Percentiles rank a stretch among this genome's conserved stretches.
Conservation (phyloP, 139 green algal genomes). For the Haematococcus lacustris region DNA sequence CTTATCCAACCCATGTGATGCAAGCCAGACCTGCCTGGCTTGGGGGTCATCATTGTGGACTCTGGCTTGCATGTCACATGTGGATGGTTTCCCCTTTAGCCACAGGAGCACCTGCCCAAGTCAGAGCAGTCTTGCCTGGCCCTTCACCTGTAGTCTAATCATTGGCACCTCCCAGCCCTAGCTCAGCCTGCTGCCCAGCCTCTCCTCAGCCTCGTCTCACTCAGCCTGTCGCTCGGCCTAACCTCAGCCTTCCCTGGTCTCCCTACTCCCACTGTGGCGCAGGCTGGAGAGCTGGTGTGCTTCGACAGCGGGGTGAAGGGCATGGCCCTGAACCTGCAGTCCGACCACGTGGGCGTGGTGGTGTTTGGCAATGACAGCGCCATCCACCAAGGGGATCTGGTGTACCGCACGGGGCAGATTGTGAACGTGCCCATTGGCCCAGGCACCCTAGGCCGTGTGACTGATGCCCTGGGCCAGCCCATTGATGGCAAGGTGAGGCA, state of each 20-base stretch:
- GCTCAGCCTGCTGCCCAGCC: too few relatives aligned
- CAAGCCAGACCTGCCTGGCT: neutral
- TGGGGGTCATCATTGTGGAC: neutral
- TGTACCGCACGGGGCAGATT: constrained; percentile 85
- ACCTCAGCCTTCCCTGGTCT: too few relatives aligned
- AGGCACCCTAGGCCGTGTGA: constrained; percentile 75
- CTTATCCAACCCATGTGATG: neutral
- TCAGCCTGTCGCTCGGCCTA: too few relatives aligned
- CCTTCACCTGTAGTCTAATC: too few relatives aligned
- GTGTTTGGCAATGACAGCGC: constrained; percentile 74
- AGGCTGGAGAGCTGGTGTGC: constrained; percentile 85
- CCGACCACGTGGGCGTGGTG: constrained; percentile 87
- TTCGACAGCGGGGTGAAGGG: constrained; percentile 78
- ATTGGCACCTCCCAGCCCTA: too few relatives aligned
- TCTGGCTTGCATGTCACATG: neutral
- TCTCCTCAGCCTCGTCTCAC: too few relatives aligned
- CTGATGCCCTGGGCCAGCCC: constrained; percentile 77
- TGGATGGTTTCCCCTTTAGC: neutral
- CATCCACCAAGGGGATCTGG: constrained; percentile 78
- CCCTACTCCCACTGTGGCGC: neutral
- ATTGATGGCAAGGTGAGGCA: constrained; percentile 91
- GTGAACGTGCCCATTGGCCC: constrained; percentile 82
- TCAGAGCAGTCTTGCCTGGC: neutral
- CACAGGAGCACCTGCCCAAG: neutral
- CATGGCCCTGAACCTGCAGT: constrained; percentile 84